Base-by-base conservation (phyloP, 768 basidiomycete genomes). In the Kwoniella sp. region DNA sequence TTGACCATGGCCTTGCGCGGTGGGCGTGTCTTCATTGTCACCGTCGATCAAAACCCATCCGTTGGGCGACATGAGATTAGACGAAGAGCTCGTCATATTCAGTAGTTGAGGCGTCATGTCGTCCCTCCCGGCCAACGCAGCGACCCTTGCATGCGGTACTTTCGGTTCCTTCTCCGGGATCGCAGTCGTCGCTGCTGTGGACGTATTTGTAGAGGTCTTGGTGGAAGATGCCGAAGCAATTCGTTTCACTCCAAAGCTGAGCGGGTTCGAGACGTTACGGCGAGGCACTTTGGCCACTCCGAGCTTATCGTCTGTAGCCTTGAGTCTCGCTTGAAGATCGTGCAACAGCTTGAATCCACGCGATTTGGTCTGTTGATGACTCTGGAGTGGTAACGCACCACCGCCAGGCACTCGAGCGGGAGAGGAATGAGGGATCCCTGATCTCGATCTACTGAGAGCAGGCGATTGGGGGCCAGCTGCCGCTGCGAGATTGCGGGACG, bases 221-320 rank as follows among this genome's bases (percentile, higher is more conserved):
- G 9, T 45, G 12, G 57, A 45, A 11, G 41, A 9, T 9, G 41
- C 41, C 3, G 63, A 57, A 11, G 51, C n/a, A 45, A 1, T 17
- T 13, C 61, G 29, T 34, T 55, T 51, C 17, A 22, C 31, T 9
- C 26, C 45, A 41, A 63, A 30, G 4, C 67, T 51, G 34, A 73
- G 59, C 2, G 72, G 72, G 17, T 51, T 66, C 17, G 74, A 76
- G n/a, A 73, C 72, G 37, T 69, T 70, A 20, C 74, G 59, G 30
- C 70, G 69, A 0, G 69, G 68, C 4, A 72, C 71, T 52, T 71
- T 71, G 9, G 66, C 65, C 34, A 61, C 60, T 23, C 67, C 74
- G 1, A 78, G 55, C 60, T 75, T 73, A 48, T 73, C 71, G 48
- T 78, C 76, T 20, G 74, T 73, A 13, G 74, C 73, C 51, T 74